These are phyloP conservation scores for Mucor racemosus DNA, from an alignment of 371 early-diverging fungal species.

Conservation along the genomic window DNA sequence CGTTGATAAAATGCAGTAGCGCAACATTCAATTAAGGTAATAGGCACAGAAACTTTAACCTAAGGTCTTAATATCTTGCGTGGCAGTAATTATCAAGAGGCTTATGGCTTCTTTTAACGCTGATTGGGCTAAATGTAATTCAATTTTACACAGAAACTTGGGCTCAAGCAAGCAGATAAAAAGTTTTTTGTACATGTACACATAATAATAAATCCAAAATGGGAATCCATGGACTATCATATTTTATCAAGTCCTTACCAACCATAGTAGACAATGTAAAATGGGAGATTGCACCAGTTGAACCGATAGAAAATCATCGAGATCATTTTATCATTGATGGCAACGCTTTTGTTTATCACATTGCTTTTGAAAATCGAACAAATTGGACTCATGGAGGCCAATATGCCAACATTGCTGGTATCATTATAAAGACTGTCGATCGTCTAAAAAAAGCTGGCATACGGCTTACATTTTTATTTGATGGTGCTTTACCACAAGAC, in stretches of 20 bases:
- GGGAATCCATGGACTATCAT: constrained; percentile 48
- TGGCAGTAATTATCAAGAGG: too few relatives aligned
- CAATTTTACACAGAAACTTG: too few relatives aligned
- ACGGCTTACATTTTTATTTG: constrained; percentile 53
- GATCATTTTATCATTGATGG: constrained; percentile 60
- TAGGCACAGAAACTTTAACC: too few relatives aligned
- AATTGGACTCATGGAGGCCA: constrained; percentile 64
- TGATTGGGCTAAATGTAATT: too few relatives aligned
- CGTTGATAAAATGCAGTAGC: too few relatives aligned
- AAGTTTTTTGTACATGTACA: not conserved
- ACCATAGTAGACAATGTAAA: constrained; percentile 17
- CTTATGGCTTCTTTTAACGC: too few relatives aligned
- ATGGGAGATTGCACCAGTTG: constrained; percentile 7
- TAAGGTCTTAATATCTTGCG: too few relatives aligned
- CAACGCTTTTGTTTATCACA: constrained; percentile 63
- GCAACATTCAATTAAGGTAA: too few relatives aligned
- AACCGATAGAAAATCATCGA: not conserved
- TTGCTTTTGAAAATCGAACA: constrained; percentile 45
- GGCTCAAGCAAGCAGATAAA: not conserved
- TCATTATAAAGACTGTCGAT: not conserved
- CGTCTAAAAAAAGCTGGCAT: constrained; percentile 45
- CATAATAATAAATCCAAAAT: constrained; percentile 15
- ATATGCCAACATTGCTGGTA: constrained; percentile 11
- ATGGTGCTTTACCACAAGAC: constrained; percentile 60
- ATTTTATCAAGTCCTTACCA: constrained; percentile 35